A percentile compares a stretch with the other conserved stretches of the same genome.
Evolutionary conservation across 2,329 filamentous ascomycete species (phyloP).

Genomic region (Aspergillus pseudoviridinutans): DNA sequence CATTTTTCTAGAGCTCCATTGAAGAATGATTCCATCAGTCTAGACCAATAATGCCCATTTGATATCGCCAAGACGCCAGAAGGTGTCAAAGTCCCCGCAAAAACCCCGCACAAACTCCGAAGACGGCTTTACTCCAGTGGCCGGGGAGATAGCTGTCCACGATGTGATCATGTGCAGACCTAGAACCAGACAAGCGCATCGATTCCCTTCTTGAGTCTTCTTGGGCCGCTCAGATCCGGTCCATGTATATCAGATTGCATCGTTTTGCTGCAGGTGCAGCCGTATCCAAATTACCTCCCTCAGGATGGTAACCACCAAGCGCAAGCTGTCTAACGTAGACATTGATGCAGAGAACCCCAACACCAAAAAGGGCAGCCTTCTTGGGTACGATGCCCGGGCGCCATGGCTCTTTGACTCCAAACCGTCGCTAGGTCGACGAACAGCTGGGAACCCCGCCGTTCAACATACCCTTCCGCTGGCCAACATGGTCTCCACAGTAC

Average conservation of each 20-base stretch:
- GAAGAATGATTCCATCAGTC: background rate
- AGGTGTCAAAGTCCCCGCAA: slow-evolving; percentile 6
- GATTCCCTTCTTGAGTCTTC: background rate
- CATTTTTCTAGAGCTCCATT: background rate
- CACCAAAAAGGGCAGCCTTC: slow-evolving; percentile 21
- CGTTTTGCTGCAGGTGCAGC: slow-evolving; percentile 5
- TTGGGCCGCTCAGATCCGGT: background rate
- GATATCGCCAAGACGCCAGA: background rate
- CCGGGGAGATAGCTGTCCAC: slow-evolving; percentile 7
- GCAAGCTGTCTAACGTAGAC: slow-evolving; percentile 23
- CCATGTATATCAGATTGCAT: background rate
- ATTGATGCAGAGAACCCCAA: slow-evolving; percentile 11
- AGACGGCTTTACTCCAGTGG: slow-evolving; percentile 22
- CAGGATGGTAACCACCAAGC: slow-evolving; percentile 24
- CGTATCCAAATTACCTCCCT: slow-evolving; percentile 14
- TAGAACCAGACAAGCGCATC: background rate
- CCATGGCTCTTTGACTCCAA: slow-evolving; percentile 30
- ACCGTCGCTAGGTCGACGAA: slow-evolving; percentile 23
- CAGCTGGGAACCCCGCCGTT: slow-evolving; percentile 26
- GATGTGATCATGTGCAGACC: background rate
- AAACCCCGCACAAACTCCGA: slow-evolving; percentile 18
- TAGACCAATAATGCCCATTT: background rate
- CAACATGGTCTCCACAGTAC: slow-evolving; percentile 37
- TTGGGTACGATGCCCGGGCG: slow-evolving; percentile 27
- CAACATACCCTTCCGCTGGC: slow-evolving; percentile 29